Percentiles rank a stretch among this genome's conserved stretches.
Conservation (phyloP, 495 filamentous ascomycete genomes). For the Aspergillus carlsbadensis region DNA sequence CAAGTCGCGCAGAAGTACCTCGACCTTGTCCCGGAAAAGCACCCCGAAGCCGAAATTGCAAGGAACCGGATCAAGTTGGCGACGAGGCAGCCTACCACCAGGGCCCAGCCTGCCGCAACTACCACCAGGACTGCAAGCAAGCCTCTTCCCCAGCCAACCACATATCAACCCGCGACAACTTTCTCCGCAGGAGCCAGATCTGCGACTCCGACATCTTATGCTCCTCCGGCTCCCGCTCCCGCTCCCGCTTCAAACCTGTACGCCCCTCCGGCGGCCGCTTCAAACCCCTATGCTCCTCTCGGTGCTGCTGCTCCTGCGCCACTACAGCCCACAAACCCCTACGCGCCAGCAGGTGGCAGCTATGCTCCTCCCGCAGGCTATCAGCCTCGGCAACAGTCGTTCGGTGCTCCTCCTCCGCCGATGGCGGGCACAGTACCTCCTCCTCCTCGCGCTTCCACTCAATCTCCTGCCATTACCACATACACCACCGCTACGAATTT, state of each 20-base stretch:
- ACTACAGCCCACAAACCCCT: constrained; percentile 53
- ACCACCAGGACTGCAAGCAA: constrained; percentile 28
- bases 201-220: constrained; percentile 27
- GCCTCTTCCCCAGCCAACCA: constrained; percentile 39
- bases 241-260: constrained; percentile 25
- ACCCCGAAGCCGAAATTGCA: constrained; percentile 85
- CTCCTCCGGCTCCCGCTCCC: constrained; percentile 26
- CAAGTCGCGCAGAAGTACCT: constrained; percentile 88
- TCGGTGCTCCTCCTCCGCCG: constrained; percentile 40
- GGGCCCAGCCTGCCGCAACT: constrained; percentile 32
- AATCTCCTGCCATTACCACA: constrained; percentile 61
- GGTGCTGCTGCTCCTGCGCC: constrained; percentile 41
- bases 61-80: constrained; percentile 84
- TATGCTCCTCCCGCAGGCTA: constrained; percentile 46
- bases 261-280: constrained; percentile 33
- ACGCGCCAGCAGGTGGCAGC: constrained; percentile 46
- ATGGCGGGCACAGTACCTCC: constrained; percentile 48
- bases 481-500: constrained; percentile 69
- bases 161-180: constrained; percentile 40
- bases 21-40: constrained; percentile 78
- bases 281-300: constrained; percentile 63
- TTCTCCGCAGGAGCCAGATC: constrained; percentile 32
- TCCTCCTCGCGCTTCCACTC: constrained; percentile 55
- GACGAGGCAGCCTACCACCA: constrained; percentile 62
- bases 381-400: constrained; percentile 48